Percentiles rank a stretch among this genome's conserved stretches.
These are phyloP conservation scores for Bassia scoparia DNA, from an alignment of 148 eudicot species.

Conservation along the genomic window DNA sequence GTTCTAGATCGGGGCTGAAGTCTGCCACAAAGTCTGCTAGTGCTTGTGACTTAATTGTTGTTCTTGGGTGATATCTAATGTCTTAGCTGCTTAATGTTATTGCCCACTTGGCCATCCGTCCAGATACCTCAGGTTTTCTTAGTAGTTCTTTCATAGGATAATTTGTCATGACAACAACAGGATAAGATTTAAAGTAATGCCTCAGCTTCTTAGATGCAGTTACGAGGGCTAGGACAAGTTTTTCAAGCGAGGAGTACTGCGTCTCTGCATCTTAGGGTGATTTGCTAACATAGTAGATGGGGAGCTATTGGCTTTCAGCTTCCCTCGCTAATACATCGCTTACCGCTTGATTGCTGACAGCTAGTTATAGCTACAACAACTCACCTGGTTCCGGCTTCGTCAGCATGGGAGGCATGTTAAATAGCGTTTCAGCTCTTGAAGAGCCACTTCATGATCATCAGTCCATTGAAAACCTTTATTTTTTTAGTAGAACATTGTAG, in stretches of 20 bases:
- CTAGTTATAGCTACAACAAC: neutral
- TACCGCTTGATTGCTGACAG: neutral
- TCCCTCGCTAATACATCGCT: neutral
- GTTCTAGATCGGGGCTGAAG: neutral
- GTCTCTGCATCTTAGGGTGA: neutral
- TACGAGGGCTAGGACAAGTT: neutral
- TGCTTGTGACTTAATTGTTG: neutral
- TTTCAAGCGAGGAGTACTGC: neutral
- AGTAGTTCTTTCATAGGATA: neutral
- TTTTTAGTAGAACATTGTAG: neutral
- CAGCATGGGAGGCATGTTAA: neutral
- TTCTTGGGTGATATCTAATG: neutral
- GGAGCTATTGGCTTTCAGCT: neutral
- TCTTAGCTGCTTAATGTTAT: neutral
- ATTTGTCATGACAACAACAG: neutral
- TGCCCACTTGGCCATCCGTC: neutral
- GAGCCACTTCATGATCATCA: neutral
- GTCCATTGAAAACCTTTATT: neutral
- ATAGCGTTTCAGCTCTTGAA: neutral
- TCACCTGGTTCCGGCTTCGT: neutral
- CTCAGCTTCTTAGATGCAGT: neutral
- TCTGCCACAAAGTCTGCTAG: slow-evolving; percentile 3
- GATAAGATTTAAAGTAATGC: neutral
- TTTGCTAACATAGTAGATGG: neutral
- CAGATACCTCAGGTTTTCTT: neutral